Evolutionary conservation across 2,329 filamentous ascomycete genomes (phyloP).

Genomic region (Escovopsis weberi): DNA sequence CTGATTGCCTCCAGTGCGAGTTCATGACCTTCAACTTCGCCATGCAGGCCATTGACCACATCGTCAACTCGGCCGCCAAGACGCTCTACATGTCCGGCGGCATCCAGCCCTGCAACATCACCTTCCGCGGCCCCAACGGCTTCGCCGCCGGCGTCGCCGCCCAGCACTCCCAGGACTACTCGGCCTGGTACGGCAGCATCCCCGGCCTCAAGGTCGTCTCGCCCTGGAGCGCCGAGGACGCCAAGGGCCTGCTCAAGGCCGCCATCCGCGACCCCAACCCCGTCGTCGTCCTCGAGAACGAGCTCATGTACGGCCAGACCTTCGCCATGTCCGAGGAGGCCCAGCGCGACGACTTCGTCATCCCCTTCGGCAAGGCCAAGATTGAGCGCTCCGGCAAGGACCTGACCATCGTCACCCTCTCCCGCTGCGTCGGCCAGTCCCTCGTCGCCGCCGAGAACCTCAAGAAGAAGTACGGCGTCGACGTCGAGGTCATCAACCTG

Average conservation of each 20-base stretch:
- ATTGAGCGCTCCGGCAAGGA: slow-evolving; percentile 94
- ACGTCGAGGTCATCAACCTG: slow-evolving; percentile 94
- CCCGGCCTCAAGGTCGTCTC: slow-evolving; percentile 93
- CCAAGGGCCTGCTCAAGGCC: slow-evolving; percentile 94
- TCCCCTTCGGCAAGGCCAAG: slow-evolving; percentile 98
- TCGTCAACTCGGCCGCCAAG: slow-evolving; percentile 98
- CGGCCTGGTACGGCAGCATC: slow-evolving; percentile 96
- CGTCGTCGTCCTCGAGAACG: slow-evolving; percentile 80
- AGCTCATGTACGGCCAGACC: slow-evolving; percentile 78
- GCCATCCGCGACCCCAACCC: slow-evolving; percentile 98
- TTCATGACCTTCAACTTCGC: slow-evolving; percentile 99
- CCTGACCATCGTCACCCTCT: slow-evolving; percentile 86
- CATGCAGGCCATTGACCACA: slow-evolving; percentile 99
- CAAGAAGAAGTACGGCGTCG: slow-evolving; percentile 92
- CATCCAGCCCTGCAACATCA: slow-evolving; percentile 99
- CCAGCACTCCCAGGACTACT: slow-evolving; percentile 98
- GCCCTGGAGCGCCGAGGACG: slow-evolving; percentile 94
- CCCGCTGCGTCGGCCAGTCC: slow-evolving; percentile 87
- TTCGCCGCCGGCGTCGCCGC: slow-evolving; percentile 91
- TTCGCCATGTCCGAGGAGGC: slow-evolving; percentile 98
- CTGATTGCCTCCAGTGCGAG: slow-evolving; percentile 52
- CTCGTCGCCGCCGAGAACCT: slow-evolving; percentile 78
- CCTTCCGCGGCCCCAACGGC: slow-evolving; percentile 97
- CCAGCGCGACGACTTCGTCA: slow-evolving; percentile 89
- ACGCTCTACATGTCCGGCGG: slow-evolving; percentile 99